Percentiles rank a stretch among this genome's conserved stretches.
These are phyloP conservation scores for Gossypium trilobum DNA, from an alignment of 441 rosid genomes.

Conservation along the genomic window DNA sequence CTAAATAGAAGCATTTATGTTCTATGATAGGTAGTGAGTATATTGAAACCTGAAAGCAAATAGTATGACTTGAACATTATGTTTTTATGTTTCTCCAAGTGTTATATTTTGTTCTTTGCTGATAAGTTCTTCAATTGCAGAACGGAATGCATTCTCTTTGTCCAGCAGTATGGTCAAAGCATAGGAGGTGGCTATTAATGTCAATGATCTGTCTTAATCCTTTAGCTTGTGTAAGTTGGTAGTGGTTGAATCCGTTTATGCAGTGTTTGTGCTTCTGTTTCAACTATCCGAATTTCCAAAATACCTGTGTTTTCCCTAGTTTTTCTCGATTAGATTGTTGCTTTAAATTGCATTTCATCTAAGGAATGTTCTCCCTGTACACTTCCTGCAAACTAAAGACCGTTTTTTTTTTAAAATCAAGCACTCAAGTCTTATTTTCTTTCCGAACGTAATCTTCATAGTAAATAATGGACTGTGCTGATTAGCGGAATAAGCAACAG, in stretches of 20 bases:
- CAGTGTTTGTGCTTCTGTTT: slow-evolving; percentile 1
- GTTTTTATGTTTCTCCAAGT: neutral
- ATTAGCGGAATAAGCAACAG: neutral
- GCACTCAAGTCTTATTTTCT: neutral
- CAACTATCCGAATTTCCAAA: neutral
- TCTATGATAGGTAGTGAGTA: neutral
- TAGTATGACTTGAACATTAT: neutral
- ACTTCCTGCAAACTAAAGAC: neutral
- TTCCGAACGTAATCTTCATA: neutral
- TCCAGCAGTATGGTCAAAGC: slow-evolving; percentile 96
- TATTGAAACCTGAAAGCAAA: neutral
- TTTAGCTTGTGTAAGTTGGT: slow-evolving; percentile 67
- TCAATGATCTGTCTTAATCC: slow-evolving; percentile 91
- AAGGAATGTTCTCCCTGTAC: neutral
- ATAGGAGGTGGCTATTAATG: slow-evolving; percentile 90
- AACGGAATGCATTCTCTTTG: slow-evolving; percentile 93
- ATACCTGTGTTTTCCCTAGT: neutral
- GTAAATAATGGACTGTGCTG: neutral
- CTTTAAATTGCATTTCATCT: neutral
- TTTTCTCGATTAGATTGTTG: neutral
- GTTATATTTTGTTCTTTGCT: neutral
- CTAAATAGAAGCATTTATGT: neutral
- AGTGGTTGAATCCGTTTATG: neutral
- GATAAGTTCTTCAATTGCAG: slow-evolving; percentile 32
- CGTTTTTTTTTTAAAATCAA: neutral